These are phyloP conservation scores for Boletus bicolor DNA, from an alignment of 768 basidiomycete genomes.

Conservation along the genomic window DNA sequence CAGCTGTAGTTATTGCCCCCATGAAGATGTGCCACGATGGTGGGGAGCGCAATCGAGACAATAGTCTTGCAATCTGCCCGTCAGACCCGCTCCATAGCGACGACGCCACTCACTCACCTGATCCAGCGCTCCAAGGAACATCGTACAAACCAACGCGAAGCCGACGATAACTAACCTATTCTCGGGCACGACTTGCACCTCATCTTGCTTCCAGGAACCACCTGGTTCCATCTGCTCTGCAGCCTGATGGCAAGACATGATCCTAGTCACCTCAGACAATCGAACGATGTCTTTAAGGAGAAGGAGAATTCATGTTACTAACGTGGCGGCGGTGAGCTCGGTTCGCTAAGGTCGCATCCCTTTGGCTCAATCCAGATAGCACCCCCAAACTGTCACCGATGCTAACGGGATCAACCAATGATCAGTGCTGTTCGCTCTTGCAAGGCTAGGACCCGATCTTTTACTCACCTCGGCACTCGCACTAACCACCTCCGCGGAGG, in stretches of 20 bases:
- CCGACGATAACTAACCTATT: slow-evolving; percentile 22
- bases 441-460: too few relatives aligned
- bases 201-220: slow-evolving; percentile 48
- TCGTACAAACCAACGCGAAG: slow-evolving; percentile 25
- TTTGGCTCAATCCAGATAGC: not conserved
- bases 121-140: slow-evolving; percentile 48
- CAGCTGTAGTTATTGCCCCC: slow-evolving; percentile 64
- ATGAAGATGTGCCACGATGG: slow-evolving; percentile 60
- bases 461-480: not conserved
- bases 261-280: not conserved
- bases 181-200: slow-evolving; percentile 49
- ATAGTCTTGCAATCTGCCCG: slow-evolving; percentile 42
- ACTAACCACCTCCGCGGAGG: not conserved
- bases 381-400: too few relatives aligned
- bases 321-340: not conserved
- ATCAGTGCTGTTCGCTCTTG: not conserved
- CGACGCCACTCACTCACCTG: slow-evolving; percentile 36
- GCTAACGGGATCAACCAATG: not conserved
- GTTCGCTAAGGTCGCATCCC: too few relatives aligned
- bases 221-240: slow-evolving; percentile 30
- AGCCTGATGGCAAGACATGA: not conserved
- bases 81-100: not conserved
- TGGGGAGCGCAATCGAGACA: slow-evolving; percentile 68
- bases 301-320: too few relatives aligned
- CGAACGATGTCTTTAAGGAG: not conserved